Evolutionary conservation across 495 filamentous ascomycete genomes (phyloP), one percentile per base, ranked within the genome.

Genomic region (Tuber indicum): DNA sequence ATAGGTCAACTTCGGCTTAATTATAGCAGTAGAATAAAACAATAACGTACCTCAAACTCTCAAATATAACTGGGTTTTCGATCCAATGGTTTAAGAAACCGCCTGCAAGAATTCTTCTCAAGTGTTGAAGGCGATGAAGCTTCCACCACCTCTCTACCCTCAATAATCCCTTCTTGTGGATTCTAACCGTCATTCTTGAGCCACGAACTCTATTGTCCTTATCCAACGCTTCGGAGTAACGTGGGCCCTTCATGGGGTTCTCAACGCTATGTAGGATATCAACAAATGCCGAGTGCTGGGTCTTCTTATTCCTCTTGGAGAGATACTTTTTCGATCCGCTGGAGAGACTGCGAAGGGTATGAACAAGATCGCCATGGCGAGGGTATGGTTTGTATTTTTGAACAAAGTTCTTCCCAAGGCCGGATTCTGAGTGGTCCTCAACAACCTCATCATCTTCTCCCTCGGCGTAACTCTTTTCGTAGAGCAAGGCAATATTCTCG

Each of bases 121-220:
- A 86, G 66, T 90, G 89, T 76, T 93, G 89, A 71, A 96, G 84
- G 41, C 94, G 88, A 79, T 92, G 87, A 78, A 95, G 88, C 80
- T 97, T 94, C 88, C 93, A 96, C 95, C 95, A 98, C 58, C 89
- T 90, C 81, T 98, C 93, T 74, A 98, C 94, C 76, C 88, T 88
- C 87, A 97, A 90, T 58, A 90, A 87, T 9, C 91, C 90, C 76
- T 89, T 88, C 42, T 89, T 88, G 75, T 93, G 89, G 47, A 97
- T 89, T 76, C 90, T 89, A 49, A 97, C 89, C 21, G 88, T 92
- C 84, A 96, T 86, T 36, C 93, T 89, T 78, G 91, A 92, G 32
- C 94, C 94, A 80, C 93, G 93, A 75, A 91, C 89, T 32, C 87
- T 87, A 62, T 91, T 91, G 42, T 92, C 90, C n/a, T 91, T 87